Base-by-base conservation (phyloP, 2,329 filamentous ascomycete species). In the Phoma sp. region DNA sequence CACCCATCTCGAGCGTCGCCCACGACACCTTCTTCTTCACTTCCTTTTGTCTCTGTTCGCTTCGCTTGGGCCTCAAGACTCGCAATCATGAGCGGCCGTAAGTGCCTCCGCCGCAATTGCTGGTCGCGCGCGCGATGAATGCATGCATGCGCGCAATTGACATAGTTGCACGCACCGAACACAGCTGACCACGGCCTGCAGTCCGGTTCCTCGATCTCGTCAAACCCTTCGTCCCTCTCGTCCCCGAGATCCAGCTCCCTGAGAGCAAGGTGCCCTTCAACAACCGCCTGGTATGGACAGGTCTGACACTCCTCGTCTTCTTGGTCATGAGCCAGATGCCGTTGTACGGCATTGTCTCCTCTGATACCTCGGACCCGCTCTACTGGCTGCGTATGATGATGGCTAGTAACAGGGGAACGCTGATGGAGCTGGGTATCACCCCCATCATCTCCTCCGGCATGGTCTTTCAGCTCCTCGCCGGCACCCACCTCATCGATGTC, bases 301-400 rank as follows among this genome's bases (percentile, higher is more conserved):
- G 78, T 63, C 74, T 76, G 77, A 98, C 95, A 65, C 87, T 99
- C 71, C 84, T 99, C 78, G 96, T 98, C 82, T 99, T 99, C 87
- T 83, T 99, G 85, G 92, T 99, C 80, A 99, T 99, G 95, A 97
- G 92, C 83, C 95, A 97, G 83, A 98, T 99, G 95, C 74, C 95
- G 31, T 70, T 82, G 31, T 99, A 99, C 82, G 95, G 95, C 81
- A 99, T 99, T 80, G 96, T 99, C 75, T 99, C 95, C 52, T 99
- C 95, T 73, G 79, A 81, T 72, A 97, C 92, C 71, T 98, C 95
- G 60, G 96, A 99, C 82, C 96, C 95, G 69, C 85, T 99, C 73
- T 99, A 99, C 87, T 99, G 95, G 95, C 86, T 99, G 75, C 90
- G 95, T 80, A 98, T 99, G 94, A 97, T 99, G 88, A 88, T 98